These are phyloP conservation scores for Dactylonectria macrodidyma DNA, from an alignment of 2,329 filamentous ascomycete genomes.

Conservation along the genomic window DNA sequence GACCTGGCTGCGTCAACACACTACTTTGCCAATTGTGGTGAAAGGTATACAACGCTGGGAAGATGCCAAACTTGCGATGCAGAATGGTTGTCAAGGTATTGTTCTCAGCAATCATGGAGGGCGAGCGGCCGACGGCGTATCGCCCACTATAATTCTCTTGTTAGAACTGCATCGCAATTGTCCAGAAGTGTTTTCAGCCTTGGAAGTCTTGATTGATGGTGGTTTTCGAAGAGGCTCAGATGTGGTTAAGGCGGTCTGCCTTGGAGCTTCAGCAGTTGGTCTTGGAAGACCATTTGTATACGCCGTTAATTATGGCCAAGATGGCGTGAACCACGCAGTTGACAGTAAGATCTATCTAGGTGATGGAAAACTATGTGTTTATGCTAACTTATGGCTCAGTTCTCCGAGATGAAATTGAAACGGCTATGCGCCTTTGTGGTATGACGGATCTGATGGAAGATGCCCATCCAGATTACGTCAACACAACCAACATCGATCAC, in stretches of 20 bases:
- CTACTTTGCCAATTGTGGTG: conserved; percentile 70
- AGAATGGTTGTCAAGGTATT: conserved; percentile 76
- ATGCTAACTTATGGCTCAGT: conserved; percentile 22
- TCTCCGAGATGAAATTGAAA: conserved; percentile 73
- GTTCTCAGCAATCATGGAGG: conserved; percentile 81
- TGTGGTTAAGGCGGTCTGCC: conserved; percentile 76
- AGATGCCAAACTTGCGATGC: conserved; percentile 74
- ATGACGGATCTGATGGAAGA: conserved; percentile 26
- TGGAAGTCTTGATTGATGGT: conserved; percentile 77
- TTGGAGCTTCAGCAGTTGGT: conserved; percentile 76
- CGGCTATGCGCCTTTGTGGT: conserved; percentile 71
- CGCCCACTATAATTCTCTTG: conserved; percentile 70
- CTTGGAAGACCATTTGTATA: conserved; percentile 74
- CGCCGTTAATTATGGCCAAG: conserved; percentile 72
- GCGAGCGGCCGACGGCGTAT: conserved; percentile 65
- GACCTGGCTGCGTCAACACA: conserved; percentile 68
- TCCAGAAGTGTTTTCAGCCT: conserved; percentile 70
- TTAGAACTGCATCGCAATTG: conserved; percentile 75
- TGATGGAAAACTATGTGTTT: background rate
- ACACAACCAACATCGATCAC: conserved; percentile 18
- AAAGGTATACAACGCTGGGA: conserved; percentile 79
- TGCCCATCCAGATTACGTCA: conserved; percentile 21
- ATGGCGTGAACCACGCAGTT: conserved; percentile 68
- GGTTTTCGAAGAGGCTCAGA: conserved; percentile 77
- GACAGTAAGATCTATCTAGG: conserved; percentile 60